Conservation (phyloP, 495 filamentous ascomycete genomes). For the Oidiodendron maius region DNA sequence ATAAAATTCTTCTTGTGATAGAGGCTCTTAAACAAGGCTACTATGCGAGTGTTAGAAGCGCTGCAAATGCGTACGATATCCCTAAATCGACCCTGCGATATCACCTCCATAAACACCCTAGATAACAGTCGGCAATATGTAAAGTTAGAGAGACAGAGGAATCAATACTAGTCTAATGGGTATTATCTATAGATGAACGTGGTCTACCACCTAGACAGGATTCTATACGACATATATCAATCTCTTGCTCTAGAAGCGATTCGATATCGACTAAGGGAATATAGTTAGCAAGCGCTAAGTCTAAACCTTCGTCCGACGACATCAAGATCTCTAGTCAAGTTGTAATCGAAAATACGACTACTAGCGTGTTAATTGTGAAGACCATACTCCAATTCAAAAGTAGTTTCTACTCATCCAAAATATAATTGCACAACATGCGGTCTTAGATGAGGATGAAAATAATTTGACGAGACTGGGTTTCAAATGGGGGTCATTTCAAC, state of each 20-base stretch:
- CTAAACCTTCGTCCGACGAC: neutral
- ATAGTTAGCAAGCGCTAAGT: neutral
- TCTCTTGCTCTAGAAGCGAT: neutral
- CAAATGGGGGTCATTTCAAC: too few relatives aligned
- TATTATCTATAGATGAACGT: neutral
- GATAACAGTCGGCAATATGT: slow-evolving; percentile 16
- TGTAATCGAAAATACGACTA: too few relatives aligned
- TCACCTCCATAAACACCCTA: neutral
- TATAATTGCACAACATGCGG: too few relatives aligned
- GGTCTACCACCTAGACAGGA: neutral
- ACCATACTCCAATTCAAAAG: too few relatives aligned
- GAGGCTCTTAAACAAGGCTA: slow-evolving; percentile 1
- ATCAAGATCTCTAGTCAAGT: too few relatives aligned
- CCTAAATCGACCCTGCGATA: slow-evolving; percentile 16
- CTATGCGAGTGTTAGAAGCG: slow-evolving; percentile 20
- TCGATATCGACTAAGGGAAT: neutral
- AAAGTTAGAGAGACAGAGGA: slow-evolving; percentile 13
- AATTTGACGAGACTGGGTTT: too few relatives aligned
- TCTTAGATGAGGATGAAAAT: too few relatives aligned
- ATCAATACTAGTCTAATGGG: slow-evolving; percentile 1
- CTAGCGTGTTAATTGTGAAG: too few relatives aligned
- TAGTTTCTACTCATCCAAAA: too few relatives aligned
- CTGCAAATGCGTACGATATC: slow-evolving; percentile 18
- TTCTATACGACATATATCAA: slow-evolving; percentile 5
- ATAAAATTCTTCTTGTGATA: neutral